Evolutionary conservation across 495 filamentous ascomycete genomes (phyloP), one percentile per base, ranked within the genome.

Genomic region (Friedmanniomyces simplex): DNA sequence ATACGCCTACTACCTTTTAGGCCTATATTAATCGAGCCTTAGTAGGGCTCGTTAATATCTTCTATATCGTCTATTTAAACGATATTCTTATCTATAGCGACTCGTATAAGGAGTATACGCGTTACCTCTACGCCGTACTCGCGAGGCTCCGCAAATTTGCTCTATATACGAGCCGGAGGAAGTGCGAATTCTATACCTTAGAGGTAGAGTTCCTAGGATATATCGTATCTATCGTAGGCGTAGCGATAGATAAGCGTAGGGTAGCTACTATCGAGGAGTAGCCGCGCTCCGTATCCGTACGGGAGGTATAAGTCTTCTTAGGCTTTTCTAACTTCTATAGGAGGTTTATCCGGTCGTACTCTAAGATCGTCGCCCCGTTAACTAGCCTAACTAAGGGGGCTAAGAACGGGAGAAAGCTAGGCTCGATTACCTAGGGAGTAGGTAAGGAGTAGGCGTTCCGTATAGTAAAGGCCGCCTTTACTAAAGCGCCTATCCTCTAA

Each of bases 281-380:
- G 66, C 58, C 52, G 2, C 47, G 21, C 12, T 63, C 63, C 1
- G 51, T 0, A 11, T 48, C 5, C 13, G 13, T 63, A 18, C 50
- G 54, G 28, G 62, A 68, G 1, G 42, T 68, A 0, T 53, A 66
- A 51, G 21, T 20, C 6, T 67, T 68, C 56, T 34, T 68, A 14
- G 63, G 66, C 2, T 63, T 68, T 58, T 36, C 52, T 1, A 68
- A 67, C 54, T 68, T 65, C 54, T 66, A 67, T 45, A 32, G 62
- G 10, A 28, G 55, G 10, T 68, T 68, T 39, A 54, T 68, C 12
- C 32, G 41, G 26, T 22, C 34, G 2, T 68, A 57, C 45, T 58
- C 54, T 5, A 41, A 62, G 32, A 43, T 59, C 2, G 58, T 46
- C 0, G 20, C 25, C 10, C 57, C 36, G 3, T 50, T 68, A 16